A percentile compares a stretch with the other conserved stretches of the same genome.
Evolutionary conservation across 192 early-diverging fungal species (phyloP).

Genomic region (Backusella tuberculispora): DNA sequence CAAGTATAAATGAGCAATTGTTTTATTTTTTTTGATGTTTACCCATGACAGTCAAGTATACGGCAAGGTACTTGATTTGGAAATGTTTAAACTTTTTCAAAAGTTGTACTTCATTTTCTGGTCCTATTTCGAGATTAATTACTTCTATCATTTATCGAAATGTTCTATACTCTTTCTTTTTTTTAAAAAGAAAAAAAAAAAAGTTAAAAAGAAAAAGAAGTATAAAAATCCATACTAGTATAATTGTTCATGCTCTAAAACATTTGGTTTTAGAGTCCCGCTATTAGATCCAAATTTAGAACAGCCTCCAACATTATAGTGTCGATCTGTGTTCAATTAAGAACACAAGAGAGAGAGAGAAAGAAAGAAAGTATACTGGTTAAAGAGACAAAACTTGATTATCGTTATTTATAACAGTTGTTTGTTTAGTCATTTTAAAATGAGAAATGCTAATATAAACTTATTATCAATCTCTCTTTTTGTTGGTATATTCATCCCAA

Average conservation of each 20-base stretch:
- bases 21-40: background rate
- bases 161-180: too few relatives aligned
- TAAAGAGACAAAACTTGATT: too few relatives aligned
- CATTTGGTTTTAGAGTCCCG: background rate
- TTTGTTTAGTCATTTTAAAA: too few relatives aligned
- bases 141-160: background rate
- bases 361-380: too few relatives aligned
- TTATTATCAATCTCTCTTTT: too few relatives aligned
- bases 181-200: background rate
- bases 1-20: background rate
- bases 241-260: conserved; percentile 1
- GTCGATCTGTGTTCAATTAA: background rate
- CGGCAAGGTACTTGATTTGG: conserved; percentile 31
- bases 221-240: too few relatives aligned
- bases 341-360: background rate
- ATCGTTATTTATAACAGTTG: too few relatives aligned
- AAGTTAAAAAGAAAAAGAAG: too few relatives aligned
- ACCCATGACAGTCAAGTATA: conserved; percentile 41
- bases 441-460: too few relatives aligned
- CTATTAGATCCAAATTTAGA: background rate
- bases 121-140: conserved; percentile 12
- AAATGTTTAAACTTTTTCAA: conserved; percentile 24
- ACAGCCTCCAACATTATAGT: background rate
- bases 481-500: too few relatives aligned
- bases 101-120: conserved; percentile 15